A percentile compares a stretch with the other conserved stretches of the same genome.
Conservation (phyloP, 2,329 filamentous ascomycete species). For the Rutstroemia sp. region DNA sequence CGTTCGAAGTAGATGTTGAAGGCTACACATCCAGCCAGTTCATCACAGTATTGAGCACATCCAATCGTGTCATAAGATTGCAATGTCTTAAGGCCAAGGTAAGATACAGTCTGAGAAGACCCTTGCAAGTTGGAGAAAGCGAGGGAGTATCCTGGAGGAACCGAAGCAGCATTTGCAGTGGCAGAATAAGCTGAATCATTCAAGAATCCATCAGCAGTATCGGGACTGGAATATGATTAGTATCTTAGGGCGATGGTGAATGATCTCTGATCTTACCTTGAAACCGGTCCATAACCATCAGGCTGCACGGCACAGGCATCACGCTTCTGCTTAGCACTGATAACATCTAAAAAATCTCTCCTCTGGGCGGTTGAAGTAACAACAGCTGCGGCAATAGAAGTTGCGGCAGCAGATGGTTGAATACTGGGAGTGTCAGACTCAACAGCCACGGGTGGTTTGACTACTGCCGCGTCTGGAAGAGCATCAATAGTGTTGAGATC, state of each 20-base stretch:
- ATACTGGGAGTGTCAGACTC: not conserved
- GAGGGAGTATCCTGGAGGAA: conserved; percentile 29
- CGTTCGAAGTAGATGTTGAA: conserved; percentile 33
- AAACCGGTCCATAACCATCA: not conserved
- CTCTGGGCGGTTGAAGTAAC: not conserved
- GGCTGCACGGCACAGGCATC: not conserved
- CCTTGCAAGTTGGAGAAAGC: conserved; percentile 29
- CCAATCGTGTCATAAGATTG: conserved; percentile 25
- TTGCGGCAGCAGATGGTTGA: not conserved
- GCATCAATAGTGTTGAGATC: conserved; percentile 30
- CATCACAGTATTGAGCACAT: conserved; percentile 28
- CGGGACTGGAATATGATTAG: not conserved
- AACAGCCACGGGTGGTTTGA: conserved; percentile 25
- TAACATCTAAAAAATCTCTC: not conserved
- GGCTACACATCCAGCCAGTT: conserved; percentile 22
- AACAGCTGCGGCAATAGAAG: not conserved
- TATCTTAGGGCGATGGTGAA: rapidly evolving
- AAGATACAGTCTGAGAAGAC: conserved; percentile 24
- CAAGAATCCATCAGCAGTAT: not conserved
- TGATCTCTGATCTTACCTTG: not conserved
- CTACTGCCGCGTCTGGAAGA: conserved; percentile 26
- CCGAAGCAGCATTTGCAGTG: not conserved
- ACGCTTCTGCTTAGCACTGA: not conserved
- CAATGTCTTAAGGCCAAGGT: conserved; percentile 26
- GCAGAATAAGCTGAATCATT: not conserved